Conservation (phyloP, 2,329 filamentous ascomycete genomes). For the Decorospora gaudefroyi region DNA sequence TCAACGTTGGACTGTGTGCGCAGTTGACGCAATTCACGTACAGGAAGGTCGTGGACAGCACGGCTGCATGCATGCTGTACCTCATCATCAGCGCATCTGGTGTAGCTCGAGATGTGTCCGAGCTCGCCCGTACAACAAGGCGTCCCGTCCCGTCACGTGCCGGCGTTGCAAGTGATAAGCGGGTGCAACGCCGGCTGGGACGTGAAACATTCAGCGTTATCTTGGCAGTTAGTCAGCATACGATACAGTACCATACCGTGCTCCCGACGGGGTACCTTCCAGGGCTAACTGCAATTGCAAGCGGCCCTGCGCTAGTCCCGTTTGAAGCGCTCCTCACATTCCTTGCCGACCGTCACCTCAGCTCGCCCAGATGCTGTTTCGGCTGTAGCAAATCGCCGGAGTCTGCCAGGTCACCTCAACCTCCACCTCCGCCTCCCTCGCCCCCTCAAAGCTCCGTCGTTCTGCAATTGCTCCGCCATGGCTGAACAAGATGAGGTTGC, state of each 20-base stretch:
- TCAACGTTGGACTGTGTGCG: neutral
- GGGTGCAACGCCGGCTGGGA: too few species aligned
- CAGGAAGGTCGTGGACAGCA: neutral
- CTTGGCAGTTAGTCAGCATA: too few species aligned
- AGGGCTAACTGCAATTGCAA: too few species aligned
- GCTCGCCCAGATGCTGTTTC: constrained; percentile 35
- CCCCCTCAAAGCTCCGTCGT: constrained; percentile 1
- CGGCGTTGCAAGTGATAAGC: neutral
- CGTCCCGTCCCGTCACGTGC: neutral
- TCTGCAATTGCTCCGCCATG: constrained; percentile 33
- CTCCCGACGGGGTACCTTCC: too few species aligned
- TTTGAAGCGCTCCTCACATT: constrained; percentile 36
- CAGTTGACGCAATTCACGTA: neutral
- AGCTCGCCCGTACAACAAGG: constrained; percentile 1
- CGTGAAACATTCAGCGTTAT: neutral
- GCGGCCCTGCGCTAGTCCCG: constrained; percentile 35
- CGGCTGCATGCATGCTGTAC: constrained; percentile 1
- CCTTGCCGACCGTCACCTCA: constrained; percentile 35
- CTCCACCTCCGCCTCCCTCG: constrained; percentile 17
- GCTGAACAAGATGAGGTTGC: constrained; percentile 49
- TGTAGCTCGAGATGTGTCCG: constrained; percentile 3
- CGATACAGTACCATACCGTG: constrained; percentile 5
- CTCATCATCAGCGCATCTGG: constrained; percentile 3
- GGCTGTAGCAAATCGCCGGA: constrained; percentile 33
- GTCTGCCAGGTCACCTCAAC: constrained; percentile 25